phyloP scores from a whole-genome alignment of 2,329 filamentous ascomycete species.

The Hawksworthiomyces lignivorus region DNA sequence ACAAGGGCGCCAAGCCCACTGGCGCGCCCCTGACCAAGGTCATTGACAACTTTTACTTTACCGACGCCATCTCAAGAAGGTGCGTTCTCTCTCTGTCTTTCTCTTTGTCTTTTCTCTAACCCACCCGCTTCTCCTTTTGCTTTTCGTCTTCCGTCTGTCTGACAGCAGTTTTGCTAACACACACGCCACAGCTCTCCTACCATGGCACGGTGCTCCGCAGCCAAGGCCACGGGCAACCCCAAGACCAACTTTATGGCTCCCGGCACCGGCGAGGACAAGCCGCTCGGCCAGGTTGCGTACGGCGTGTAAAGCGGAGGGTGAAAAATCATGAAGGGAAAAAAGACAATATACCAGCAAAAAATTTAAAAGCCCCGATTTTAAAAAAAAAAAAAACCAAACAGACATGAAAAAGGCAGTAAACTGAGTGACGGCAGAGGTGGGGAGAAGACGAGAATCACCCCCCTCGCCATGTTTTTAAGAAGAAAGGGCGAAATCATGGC shows the following conservation, averaged over 20 bases:
- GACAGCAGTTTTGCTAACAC: no score
- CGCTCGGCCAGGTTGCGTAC: conserved; percentile 54
- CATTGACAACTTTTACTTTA: conserved; percentile 97
- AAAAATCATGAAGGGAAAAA: background rate
- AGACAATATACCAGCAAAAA: conserved; percentile 16
- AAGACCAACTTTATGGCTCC: conserved; percentile 74
- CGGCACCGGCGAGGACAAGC: conserved; percentile 56
- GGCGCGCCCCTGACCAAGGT: conserved; percentile 72
- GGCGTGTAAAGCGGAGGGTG: conserved; percentile 34
- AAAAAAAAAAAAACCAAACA: conserved; percentile 10
- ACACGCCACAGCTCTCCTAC: conserved; percentile 72
- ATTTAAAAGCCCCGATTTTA: no score
- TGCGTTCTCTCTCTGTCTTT: conserved; percentile 35
- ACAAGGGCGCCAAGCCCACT: conserved; percentile 74
- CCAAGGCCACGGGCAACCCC: conserved; percentile 75
- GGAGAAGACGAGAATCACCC: background rate
- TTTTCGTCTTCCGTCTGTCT: no score
- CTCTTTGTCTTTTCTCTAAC: conserved; percentile 8
- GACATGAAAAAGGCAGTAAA: conserved; percentile 14
- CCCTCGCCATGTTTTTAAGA: no score
- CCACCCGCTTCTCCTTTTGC: no score
- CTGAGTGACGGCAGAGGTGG: conserved; percentile 14
- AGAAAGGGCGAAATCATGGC: conserved; percentile 27
- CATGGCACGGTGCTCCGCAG: conserved; percentile 94
- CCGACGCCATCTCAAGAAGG: conserved; percentile 94